Percentiles rank a stretch among this genome's conserved stretches.
phyloP scores from a whole-genome alignment of 2,329 filamentous ascomycete genomes.

The Coniochaeta prunicola region DNA sequence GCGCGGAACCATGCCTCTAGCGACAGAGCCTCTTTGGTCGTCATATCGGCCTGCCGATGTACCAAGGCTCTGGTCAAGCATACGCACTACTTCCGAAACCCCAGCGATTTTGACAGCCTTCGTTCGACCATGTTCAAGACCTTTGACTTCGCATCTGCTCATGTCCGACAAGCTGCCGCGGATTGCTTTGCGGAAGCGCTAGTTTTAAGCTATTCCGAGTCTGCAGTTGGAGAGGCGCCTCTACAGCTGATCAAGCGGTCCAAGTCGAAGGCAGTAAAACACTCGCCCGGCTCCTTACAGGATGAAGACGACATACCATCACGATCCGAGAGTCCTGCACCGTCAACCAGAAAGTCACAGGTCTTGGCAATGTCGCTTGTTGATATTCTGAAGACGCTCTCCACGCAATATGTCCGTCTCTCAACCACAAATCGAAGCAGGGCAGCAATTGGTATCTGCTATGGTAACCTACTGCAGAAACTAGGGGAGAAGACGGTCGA shows the following conservation, averaged over 20 bases:
- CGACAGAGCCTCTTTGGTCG: conserved; percentile 79
- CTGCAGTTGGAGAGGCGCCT: conserved; percentile 38
- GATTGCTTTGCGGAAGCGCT: conserved; percentile 79
- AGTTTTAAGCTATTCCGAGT: conserved; percentile 70
- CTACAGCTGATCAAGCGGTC: conserved; percentile 60
- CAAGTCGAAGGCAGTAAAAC: conserved; percentile 53
- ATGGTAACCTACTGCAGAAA: conserved; percentile 70
- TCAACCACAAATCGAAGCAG: conserved; percentile 75
- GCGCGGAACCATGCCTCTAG: conserved; percentile 65
- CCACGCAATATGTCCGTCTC: conserved; percentile 69
- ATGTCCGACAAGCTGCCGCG: conserved; percentile 78
- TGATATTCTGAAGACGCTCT: conserved; percentile 74
- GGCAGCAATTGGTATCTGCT: conserved; percentile 80
- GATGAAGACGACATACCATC: conserved; percentile 66
- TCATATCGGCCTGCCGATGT: conserved; percentile 72
- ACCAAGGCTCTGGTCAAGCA: conserved; percentile 64
- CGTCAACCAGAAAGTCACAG: conserved; percentile 57
- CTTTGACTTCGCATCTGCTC: conserved; percentile 68
- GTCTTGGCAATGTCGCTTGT: conserved; percentile 66
- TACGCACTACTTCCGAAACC: conserved; percentile 80
- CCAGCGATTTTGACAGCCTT: conserved; percentile 82
- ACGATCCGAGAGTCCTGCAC: conserved; percentile 67
- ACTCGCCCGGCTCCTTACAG: conserved; percentile 51
- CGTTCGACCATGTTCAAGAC: conserved; percentile 78
- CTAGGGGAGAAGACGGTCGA: conserved; percentile 81